Percentiles rank a stretch among this genome's conserved stretches.
Conservation (phyloP, 768 basidiomycete genomes). For the Neoboletus magnificus region DNA sequence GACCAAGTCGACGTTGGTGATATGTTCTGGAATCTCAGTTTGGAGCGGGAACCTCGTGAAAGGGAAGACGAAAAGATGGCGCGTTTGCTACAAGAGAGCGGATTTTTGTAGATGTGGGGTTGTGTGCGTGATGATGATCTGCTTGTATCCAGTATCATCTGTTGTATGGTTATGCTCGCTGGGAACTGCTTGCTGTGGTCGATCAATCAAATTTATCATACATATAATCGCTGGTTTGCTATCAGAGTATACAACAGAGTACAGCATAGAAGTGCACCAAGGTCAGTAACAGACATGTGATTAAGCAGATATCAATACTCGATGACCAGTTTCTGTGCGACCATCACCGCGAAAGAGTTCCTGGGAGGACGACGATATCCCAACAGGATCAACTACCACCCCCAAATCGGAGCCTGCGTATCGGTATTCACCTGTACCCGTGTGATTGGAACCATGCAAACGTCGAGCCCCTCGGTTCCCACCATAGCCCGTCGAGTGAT, state of each 20-base stretch:
- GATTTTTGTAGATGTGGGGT: slow-evolving; percentile 56
- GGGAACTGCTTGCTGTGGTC: slow-evolving; percentile 11
- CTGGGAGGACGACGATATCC: background rate
- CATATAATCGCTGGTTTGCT: background rate
- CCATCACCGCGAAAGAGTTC: background rate
- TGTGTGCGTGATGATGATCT: background rate
- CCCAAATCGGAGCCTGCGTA: background rate
- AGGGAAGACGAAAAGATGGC: slow-evolving; percentile 98
- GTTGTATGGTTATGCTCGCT: slow-evolving; percentile 22
- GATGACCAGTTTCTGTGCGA: background rate
- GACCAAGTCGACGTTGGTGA: slow-evolving; percentile 69
- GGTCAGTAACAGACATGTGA: background rate
- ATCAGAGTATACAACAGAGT: background rate
- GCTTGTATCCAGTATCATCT: slow-evolving; percentile 5
- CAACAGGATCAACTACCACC: background rate
- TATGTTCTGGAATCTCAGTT: slow-evolving; percentile 79
- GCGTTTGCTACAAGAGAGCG: slow-evolving; percentile 80
- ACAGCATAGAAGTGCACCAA: background rate
- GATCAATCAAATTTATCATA: background rate
- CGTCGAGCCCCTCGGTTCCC: slow-evolving; percentile 11
- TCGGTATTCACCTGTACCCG: background rate
- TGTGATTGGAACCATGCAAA: slow-evolving; percentile 13
- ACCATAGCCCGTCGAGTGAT: slow-evolving; percentile 21
- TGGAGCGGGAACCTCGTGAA: slow-evolving; percentile 90
- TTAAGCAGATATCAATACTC: background rate